These are phyloP conservation scores for Marasmius fiardii DNA, from an alignment of 1,284 basidiomycete species.

Conservation along the genomic window DNA sequence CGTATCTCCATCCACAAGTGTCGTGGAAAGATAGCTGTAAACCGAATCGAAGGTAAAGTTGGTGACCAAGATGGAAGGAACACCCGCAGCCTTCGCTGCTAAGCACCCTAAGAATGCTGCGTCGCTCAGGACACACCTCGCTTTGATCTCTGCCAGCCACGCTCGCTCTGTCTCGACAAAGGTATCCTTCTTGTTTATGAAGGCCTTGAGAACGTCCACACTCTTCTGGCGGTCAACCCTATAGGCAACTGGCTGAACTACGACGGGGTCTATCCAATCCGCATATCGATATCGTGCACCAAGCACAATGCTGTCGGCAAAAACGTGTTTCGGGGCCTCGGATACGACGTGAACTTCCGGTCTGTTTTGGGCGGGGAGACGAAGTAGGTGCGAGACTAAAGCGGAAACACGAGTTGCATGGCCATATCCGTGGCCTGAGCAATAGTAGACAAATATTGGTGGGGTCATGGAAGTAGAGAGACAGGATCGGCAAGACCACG, in stretches of 20 bases:
- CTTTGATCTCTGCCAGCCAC: constrained; percentile 53
- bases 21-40: constrained; percentile 68
- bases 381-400: constrained; percentile 54
- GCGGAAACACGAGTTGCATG: constrained; percentile 75
- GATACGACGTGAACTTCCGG: constrained; percentile 60
- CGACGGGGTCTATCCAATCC: constrained; percentile 63
- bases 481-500: neutral
- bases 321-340: constrained; percentile 65
- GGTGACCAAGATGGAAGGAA: constrained; percentile 70
- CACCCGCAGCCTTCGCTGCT: constrained; percentile 57
- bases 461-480: neutral
- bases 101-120: constrained; percentile 65
- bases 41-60: constrained; percentile 84
- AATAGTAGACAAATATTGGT: constrained; percentile 45
- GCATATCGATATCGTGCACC: constrained; percentile 65
- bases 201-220: constrained; percentile 55
- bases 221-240: constrained; percentile 70
- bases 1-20: constrained; percentile 32
- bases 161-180: constrained; percentile 51
- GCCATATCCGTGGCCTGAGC: constrained; percentile 73
- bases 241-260: constrained; percentile 71
- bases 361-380: constrained; percentile 27
- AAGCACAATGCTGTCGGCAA: constrained; percentile 52
- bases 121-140: constrained; percentile 69
- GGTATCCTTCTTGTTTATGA: constrained; percentile 52